Conservation (phyloP, 2,329 filamentous ascomycete genomes). For the Lecanicillium sp. region DNA sequence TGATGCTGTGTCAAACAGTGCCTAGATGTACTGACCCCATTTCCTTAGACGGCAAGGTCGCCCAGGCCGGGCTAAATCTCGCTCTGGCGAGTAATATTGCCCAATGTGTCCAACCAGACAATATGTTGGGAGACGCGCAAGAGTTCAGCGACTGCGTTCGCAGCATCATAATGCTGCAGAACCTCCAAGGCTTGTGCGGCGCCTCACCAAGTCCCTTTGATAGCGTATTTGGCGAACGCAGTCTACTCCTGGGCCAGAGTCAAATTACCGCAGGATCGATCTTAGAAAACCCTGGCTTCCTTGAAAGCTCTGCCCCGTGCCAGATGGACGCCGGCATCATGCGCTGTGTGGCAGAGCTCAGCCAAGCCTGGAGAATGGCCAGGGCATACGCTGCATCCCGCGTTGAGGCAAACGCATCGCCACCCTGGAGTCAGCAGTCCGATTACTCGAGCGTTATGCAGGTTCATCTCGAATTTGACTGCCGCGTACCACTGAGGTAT, state of each 20-base stretch:
- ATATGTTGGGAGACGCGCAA: conserved; percentile 12
- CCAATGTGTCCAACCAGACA: conserved; percentile 12
- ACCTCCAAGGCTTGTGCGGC: conserved; percentile 27
- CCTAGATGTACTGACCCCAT: neutral
- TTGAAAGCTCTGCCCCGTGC: conserved; percentile 1
- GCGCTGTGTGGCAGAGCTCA: conserved; percentile 34
- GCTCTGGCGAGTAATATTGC: conserved; percentile 16
- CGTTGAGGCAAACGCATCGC: conserved; percentile 31
- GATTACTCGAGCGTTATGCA: conserved; percentile 44
- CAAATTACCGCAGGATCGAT: conserved; percentile 7
- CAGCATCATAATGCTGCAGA: conserved; percentile 33
- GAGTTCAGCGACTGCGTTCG: conserved; percentile 26
- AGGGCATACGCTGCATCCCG: conserved; percentile 37
- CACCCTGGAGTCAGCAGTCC: conserved; percentile 37
- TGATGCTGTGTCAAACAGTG: no score
- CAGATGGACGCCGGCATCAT: conserved; percentile 30
- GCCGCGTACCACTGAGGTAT: conserved; percentile 39
- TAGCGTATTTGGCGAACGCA: conserved; percentile 3
- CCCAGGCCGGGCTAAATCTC: conserved; percentile 15
- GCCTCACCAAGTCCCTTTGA: neutral
- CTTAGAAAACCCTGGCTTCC: neutral
- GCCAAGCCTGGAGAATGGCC: conserved; percentile 39
- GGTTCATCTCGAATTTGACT: conserved; percentile 43
- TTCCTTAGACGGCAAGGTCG: conserved; percentile 14
- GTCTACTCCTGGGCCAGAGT: conserved; percentile 5